Percentiles rank a stretch among this genome's conserved stretches.
phyloP scores from a whole-genome alignment of 768 basidiomycete genomes.

The Psilocybe tampanensis region DNA sequence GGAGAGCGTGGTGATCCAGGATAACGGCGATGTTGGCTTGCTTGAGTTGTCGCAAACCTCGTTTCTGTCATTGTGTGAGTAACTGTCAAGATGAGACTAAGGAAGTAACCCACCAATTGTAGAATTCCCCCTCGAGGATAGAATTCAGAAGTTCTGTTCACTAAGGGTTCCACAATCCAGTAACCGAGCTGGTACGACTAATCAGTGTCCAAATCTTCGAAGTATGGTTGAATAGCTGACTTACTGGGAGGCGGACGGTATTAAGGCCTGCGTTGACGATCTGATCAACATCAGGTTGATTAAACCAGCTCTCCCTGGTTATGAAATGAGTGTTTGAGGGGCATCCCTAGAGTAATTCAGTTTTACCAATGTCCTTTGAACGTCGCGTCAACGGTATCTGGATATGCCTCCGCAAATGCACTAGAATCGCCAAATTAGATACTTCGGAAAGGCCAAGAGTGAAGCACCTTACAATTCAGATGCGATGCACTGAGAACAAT shows the following conservation, averaged over 20 bases:
- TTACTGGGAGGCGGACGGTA: slow-evolving; percentile 75
- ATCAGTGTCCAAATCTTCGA: background rate
- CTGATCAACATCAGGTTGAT: slow-evolving; percentile 56
- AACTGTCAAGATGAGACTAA: background rate
- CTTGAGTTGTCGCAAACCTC: slow-evolving; percentile 61
- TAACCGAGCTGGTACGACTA: slow-evolving; percentile 67
- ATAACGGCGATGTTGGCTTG: slow-evolving; percentile 67
- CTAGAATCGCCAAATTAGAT: slow-evolving; percentile 36
- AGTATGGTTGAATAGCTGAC: slow-evolving; percentile 19
- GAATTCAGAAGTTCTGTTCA: slow-evolving; percentile 59
- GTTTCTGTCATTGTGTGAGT: slow-evolving; percentile 41
- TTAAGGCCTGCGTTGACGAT: slow-evolving; percentile 63
- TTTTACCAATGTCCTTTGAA: slow-evolving; percentile 67
- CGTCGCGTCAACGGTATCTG: slow-evolving; percentile 53
- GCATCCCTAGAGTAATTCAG: background rate
- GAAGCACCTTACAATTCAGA: slow-evolving; percentile 61
- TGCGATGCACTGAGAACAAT: slow-evolving; percentile 64
- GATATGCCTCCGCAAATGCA: slow-evolving; percentile 61
- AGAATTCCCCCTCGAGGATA: slow-evolving; percentile 72
- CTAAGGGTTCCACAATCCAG: slow-evolving; percentile 79
- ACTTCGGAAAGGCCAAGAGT: background rate
- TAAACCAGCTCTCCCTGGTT: slow-evolving; percentile 72
- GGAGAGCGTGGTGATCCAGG: slow-evolving; percentile 68
- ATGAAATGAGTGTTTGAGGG: background rate
- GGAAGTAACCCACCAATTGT: slow-evolving; percentile 50